Evolutionary conservation across 176 grass and related monocot genomes (phyloP).

Genomic region (Oryza glaberrima): DNA sequence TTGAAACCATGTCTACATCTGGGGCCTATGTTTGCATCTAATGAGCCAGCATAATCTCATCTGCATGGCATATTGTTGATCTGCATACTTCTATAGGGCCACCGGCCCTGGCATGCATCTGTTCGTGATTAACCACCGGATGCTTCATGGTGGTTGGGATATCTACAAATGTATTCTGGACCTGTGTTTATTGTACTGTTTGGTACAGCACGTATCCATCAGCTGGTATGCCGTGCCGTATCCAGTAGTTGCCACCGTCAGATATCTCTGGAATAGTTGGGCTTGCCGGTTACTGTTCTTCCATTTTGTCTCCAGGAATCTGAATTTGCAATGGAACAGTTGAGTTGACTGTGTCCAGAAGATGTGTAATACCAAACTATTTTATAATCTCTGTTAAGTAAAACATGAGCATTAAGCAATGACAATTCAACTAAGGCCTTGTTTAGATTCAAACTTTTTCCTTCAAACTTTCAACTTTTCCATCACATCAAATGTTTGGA

Average conservation of each 20-base stretch:
- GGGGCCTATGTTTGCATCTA: neutral
- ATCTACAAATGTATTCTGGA: slow-evolving; percentile 19
- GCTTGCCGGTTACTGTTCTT: slow-evolving; percentile 12
- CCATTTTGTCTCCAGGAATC: neutral
- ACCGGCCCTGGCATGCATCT: slow-evolving; percentile 4
- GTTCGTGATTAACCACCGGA: slow-evolving; percentile 12
- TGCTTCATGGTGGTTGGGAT: slow-evolving; percentile 31
- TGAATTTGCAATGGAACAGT: neutral
- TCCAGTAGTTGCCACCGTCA: slow-evolving; percentile 14
- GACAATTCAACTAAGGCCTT: too few relatives aligned
- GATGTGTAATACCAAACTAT: neutral
- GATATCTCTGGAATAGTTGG: neutral
- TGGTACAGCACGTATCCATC: slow-evolving; percentile 4
- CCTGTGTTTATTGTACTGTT: slow-evolving; percentile 18
- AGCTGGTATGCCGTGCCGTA: slow-evolving; percentile 26
- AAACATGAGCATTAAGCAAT: neutral
- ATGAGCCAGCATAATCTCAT: slow-evolving; percentile 3
- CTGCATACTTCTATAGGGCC: slow-evolving; percentile 22
- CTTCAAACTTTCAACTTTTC: too few relatives aligned
- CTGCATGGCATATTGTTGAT: slow-evolving; percentile 24
- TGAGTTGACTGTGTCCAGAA: neutral
- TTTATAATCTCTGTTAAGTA: neutral
- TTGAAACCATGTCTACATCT: slow-evolving; percentile 23
- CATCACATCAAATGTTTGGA: too few relatives aligned
- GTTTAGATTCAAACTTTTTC: too few relatives aligned